phyloP scores from a whole-genome alignment of 441 rosid genomes.

The Breynia disticha region DNA sequence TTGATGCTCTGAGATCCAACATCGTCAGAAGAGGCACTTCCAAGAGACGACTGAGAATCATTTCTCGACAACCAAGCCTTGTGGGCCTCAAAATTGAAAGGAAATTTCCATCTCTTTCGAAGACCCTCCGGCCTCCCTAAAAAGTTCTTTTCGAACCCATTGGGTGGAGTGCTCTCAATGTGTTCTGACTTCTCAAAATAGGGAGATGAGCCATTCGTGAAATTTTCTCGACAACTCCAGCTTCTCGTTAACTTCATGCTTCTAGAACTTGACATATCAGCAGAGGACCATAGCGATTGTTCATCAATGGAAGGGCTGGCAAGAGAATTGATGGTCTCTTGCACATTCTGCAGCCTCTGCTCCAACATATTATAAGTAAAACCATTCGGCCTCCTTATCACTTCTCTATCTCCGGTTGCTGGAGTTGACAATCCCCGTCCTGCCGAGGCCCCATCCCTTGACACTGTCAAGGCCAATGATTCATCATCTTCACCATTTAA shows the following conservation, averaged over 20 bases:
- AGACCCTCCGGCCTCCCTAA: slow-evolving; percentile 59
- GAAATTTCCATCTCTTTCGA: slow-evolving; percentile 26
- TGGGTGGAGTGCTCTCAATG: slow-evolving; percentile 49
- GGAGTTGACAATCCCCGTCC: slow-evolving; percentile 24
- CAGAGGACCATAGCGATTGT: slow-evolving; percentile 20
- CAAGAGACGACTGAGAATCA: slow-evolving; percentile 70
- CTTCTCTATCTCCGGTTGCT: slow-evolving; percentile 29
- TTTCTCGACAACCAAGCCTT: slow-evolving; percentile 40
- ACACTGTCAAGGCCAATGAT: slow-evolving; percentile 18
- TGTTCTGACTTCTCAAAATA: slow-evolving; percentile 15
- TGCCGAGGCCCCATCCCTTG: slow-evolving; percentile 26
- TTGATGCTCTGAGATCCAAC: slow-evolving; percentile 30
- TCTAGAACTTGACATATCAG: slow-evolving; percentile 39
- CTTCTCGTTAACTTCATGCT: slow-evolving; percentile 36
- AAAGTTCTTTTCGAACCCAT: slow-evolving; percentile 42
- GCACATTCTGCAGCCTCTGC: slow-evolving; percentile 41
- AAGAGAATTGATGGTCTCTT: slow-evolving; percentile 32
- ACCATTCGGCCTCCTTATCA: slow-evolving; percentile 33
- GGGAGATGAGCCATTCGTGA: slow-evolving; percentile 27
- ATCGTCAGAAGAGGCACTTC: slow-evolving; percentile 46
- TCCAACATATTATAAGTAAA: slow-evolving; percentile 35
- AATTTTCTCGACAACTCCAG: slow-evolving; percentile 50
- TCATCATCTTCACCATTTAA: slow-evolving; percentile 24
- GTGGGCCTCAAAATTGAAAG: slow-evolving; percentile 27
- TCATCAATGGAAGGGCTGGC: slow-evolving; percentile 29